Evolutionary conservation across 2,329 filamentous ascomycete species (phyloP).

Genomic region (Proliferodiscus dingleyae): DNA sequence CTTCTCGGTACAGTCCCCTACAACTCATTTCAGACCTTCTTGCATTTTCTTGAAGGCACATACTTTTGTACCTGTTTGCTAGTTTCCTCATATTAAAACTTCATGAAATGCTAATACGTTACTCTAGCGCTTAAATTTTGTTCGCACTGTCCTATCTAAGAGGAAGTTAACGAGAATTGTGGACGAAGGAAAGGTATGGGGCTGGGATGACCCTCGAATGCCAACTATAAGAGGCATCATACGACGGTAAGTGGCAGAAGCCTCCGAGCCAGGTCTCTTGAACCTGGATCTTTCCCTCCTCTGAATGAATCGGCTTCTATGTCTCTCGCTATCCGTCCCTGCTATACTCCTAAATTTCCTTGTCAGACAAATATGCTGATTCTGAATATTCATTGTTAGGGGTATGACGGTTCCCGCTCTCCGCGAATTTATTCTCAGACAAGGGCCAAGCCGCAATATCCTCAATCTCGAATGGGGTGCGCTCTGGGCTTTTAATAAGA

Average conservation of each 20-base stretch:
- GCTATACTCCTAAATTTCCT: too few relatives aligned
- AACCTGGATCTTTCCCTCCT: not conserved
- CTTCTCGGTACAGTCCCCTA: constrained; percentile 49
- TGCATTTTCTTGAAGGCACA: not conserved
- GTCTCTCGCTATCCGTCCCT: too few relatives aligned
- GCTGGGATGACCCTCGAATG: constrained; percentile 82
- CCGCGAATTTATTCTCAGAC: constrained; percentile 74
- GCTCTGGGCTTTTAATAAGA: constrained; percentile 66
- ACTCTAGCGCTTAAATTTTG: constrained; percentile 63
- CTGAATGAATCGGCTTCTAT: too few relatives aligned
- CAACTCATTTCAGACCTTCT: not conserved
- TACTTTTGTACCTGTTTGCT: too few relatives aligned
- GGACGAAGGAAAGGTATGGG: constrained; percentile 66
- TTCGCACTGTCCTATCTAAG: constrained; percentile 75
- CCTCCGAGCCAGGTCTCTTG: not conserved
- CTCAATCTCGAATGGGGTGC: constrained; percentile 74
- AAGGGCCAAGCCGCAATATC: constrained; percentile 75
- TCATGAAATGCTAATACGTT: too few relatives aligned
- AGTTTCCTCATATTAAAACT: too few relatives aligned
- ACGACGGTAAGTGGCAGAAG: constrained; percentile 41
- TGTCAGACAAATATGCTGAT: too few relatives aligned
- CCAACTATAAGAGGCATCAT: constrained; percentile 75
- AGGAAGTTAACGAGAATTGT: constrained; percentile 78
- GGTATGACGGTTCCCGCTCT: constrained; percentile 75
- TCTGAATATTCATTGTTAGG: not conserved